Evolutionary conservation across 306 rosid species (phyloP), one percentile per base, ranked within the genome.

Genomic region (Mucuna pruriens): DNA sequence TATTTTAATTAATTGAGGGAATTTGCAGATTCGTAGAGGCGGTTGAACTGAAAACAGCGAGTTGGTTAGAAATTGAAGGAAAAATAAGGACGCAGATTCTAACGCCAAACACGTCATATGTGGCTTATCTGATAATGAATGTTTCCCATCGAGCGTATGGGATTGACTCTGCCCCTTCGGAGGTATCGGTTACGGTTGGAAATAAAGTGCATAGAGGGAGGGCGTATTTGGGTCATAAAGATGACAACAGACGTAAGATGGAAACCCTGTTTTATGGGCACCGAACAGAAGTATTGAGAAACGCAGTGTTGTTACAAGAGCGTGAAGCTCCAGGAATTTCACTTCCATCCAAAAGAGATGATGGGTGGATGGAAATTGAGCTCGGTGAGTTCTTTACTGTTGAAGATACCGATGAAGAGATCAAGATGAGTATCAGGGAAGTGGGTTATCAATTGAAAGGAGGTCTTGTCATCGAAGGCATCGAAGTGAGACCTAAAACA

Each of bases 321-420:
- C n/a, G n/a, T 25, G 55, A 64, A 12, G 60, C 38, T 5, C 2
- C 11, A 20, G 48, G 16, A 67, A 23, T 78, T 64, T 0, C 4
- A 10, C 5, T 74, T 15, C 72, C 86, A 0, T 15, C 1, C 0
- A 45, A 84, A 15, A 88, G 97, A 79, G 82, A 76, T 0, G 94
- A 87, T 63, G 91, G 89, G 8, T 92, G 97, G 97, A 79, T 80
- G 90, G 97, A 92, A 85, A 83, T 92, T 55, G 86, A 90, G 80
- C 29, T 92, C 3, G 97, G 97, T 0, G 86, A 85, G 57, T 90
- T 92, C 49, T 86, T 80, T 15, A 83, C 19, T 5, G 90, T 79
- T 0, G 85, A 87, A 60, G 33, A 29, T 1, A 29, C 9, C 3
- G 88, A 90, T 23, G 82, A 90, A 1, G 83, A 89, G 46, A 82